Evolutionary conservation across 805 yeast species (phyloP).

Genomic region (Ogataea ganodermae): DNA sequence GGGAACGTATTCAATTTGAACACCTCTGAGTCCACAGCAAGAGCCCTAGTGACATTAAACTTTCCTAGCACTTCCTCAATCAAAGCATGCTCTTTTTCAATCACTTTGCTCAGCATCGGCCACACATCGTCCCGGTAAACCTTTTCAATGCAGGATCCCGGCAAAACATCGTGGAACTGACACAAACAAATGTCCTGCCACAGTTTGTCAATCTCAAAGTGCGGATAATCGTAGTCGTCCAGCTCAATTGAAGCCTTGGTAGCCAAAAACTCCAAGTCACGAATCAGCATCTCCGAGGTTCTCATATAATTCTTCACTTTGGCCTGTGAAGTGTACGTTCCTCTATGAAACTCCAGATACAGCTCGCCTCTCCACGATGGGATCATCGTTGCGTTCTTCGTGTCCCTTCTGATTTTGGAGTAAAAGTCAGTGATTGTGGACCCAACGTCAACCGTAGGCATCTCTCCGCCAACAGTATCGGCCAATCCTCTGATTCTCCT

Average conservation of each 20-base stretch:
- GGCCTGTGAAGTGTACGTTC: slow-evolving; percentile 95
- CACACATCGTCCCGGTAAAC: slow-evolving; percentile 87
- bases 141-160: slow-evolving; percentile 94
- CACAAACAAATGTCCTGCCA: slow-evolving; percentile 92
- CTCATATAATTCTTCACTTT: slow-evolving; percentile 81
- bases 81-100: slow-evolving; percentile 54
- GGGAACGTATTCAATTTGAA: slow-evolving; percentile 57
- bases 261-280: slow-evolving; percentile 84
- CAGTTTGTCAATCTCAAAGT: slow-evolving; percentile 59
- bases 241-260: slow-evolving; percentile 64
- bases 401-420: slow-evolving; percentile 58
- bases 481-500: slow-evolving; percentile 89
- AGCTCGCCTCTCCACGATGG: slow-evolving; percentile 94
- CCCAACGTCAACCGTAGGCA: slow-evolving; percentile 84
- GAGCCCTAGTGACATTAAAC: slow-evolving; percentile 13
- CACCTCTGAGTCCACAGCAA: slow-evolving; percentile 21
- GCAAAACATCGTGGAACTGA: slow-evolving; percentile 97
- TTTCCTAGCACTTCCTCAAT: slow-evolving; percentile 44
- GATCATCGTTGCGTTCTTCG: slow-evolving; percentile 64
- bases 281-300: slow-evolving; percentile 69
- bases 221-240: slow-evolving; percentile 69
- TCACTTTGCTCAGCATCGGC: slow-evolving; percentile 66
- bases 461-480: slow-evolving; percentile 68
- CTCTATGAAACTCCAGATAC: slow-evolving; percentile 93
- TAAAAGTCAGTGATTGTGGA: slow-evolving; percentile 79